These are phyloP conservation scores for Chaetomium globosum DNA, from an alignment of 2,329 filamentous ascomycete genomes.

Conservation along the genomic window DNA sequence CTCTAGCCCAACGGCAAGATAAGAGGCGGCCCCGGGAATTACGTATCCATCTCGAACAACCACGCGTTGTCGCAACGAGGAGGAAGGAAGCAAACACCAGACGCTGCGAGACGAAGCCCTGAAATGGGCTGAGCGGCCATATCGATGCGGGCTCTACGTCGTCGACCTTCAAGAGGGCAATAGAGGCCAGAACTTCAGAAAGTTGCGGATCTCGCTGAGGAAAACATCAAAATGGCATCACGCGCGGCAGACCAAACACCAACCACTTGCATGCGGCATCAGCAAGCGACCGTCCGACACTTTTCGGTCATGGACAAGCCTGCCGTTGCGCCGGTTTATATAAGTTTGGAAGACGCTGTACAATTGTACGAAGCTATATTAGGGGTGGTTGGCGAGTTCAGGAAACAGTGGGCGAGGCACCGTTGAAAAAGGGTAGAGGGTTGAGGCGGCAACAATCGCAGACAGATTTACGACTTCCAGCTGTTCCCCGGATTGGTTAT, in stretches of 20 bases:
- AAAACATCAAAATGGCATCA: neutral
- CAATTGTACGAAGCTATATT: slow-evolving; percentile 38
- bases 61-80: slow-evolving; percentile 23
- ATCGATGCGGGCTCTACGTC: neutral
- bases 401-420: neutral
- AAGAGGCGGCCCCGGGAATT: neutral
- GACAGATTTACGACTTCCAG: neutral
- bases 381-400: neutral
- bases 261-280: slow-evolving; percentile 58
- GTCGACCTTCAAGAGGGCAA: neutral
- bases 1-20: neutral
- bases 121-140: neutral
- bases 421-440: neutral
- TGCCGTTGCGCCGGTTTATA: slow-evolving; percentile 53
- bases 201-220: neutral
- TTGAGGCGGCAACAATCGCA: neutral
- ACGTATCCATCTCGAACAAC: slow-evolving; percentile 27
- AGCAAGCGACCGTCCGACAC: slow-evolving; percentile 57
- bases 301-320: slow-evolving; percentile 48
- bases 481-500: neutral
- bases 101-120: neutral
- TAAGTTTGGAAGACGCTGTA: slow-evolving; percentile 57
- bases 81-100: slow-evolving; percentile 23
- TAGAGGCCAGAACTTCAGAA: neutral
- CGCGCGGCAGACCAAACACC: slow-evolving; percentile 45